These are phyloP conservation scores for Vachellia pachyceras DNA, from an alignment of 306 rosid genomes.

Conservation along the genomic window DNA sequence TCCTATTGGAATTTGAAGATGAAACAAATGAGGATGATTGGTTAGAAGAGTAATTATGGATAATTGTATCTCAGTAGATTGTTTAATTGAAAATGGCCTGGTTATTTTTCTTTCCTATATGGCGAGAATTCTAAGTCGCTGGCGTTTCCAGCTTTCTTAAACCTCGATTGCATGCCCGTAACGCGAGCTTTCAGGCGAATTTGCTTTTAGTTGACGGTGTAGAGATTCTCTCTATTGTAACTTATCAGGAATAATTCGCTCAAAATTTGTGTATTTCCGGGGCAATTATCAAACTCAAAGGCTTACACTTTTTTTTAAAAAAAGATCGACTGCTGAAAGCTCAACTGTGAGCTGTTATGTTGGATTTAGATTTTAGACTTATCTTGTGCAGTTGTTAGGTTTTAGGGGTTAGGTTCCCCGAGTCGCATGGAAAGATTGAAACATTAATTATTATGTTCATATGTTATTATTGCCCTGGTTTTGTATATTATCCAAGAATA, in stretches of 20 bases:
- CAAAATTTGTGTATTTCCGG: neutral
- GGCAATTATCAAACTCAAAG: neutral
- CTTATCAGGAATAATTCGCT: neutral
- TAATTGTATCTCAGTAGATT: neutral
- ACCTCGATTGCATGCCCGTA: neutral
- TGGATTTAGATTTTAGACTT: neutral
- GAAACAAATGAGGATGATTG: neutral
- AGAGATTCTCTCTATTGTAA: neutral
- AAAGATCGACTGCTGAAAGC: neutral
- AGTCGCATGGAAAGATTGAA: neutral
- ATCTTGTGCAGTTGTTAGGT: neutral
- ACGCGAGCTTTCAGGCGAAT: no score
- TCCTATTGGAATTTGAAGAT: neutral
- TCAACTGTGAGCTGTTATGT: neutral
- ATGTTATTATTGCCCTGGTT: neutral
- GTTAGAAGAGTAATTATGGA: neutral
- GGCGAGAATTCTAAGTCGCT: neutral
- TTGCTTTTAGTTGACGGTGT: neutral
- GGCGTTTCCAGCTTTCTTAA: no score
- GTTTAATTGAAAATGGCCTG: neutral
- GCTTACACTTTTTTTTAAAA: neutral
- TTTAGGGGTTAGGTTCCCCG: neutral
- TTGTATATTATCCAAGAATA: neutral
- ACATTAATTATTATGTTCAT: neutral
- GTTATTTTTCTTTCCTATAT: conserved; percentile 5